Conservation (phyloP, 2,329 filamentous ascomycete species). For the Exophiala lecanii-corni region DNA sequence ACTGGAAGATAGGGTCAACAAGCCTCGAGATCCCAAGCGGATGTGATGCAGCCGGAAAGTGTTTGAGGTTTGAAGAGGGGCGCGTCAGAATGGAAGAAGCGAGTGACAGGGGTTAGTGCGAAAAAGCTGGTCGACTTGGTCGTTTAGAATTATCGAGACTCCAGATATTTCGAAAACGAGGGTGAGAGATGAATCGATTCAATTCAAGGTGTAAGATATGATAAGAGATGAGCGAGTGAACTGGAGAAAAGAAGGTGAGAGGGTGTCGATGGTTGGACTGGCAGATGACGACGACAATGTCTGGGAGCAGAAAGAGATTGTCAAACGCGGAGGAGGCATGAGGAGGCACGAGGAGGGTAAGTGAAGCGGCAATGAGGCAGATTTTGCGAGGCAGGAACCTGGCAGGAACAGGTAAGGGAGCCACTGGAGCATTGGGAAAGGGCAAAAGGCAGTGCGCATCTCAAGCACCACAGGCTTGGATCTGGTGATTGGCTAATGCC, state of each 20-base stretch:
- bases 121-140: no score
- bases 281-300: not conserved
- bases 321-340: not conserved
- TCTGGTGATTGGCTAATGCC: no score
- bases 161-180: no score
- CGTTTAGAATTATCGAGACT: no score
- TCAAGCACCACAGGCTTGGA: no score
- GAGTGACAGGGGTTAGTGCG: slow-evolving; percentile 1
- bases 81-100: slow-evolving; percentile 1
- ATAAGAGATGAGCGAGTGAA: not conserved
- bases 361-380: not conserved
- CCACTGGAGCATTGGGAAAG: no score
- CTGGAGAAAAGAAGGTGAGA: not conserved
- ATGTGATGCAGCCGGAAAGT: not conserved
- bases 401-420: no score
- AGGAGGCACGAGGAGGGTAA: not conserved
- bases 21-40: no score
- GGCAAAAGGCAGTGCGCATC: no score
- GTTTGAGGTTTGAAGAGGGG: slow-evolving; percentile 4
- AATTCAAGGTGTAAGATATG: not conserved
- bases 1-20: no score
- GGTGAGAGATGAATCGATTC: no score
- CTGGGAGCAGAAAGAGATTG: not conserved
- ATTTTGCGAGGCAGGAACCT: not conserved
- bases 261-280: not conserved